Base-by-base conservation (phyloP, 1,284 basidiomycete genomes). In the Cutaneotrichosporon cutaneum region DNA sequence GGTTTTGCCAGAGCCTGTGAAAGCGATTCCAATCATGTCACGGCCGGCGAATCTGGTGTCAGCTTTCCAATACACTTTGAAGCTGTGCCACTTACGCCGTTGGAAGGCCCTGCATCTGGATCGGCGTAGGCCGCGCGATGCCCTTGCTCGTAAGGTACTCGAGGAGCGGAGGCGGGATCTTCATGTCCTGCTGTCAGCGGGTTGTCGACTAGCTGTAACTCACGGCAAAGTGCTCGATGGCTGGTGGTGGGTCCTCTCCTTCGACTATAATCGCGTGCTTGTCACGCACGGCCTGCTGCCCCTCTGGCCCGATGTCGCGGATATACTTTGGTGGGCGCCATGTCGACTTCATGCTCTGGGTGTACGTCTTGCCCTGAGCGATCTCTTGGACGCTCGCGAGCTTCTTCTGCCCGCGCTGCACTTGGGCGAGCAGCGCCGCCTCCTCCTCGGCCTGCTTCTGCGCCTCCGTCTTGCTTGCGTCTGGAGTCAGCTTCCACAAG, bases 51-150 rank as follows among this genome's bases (percentile, higher is more conserved):
- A 94, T 32, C 90, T 92, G 66, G 13, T 39, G 36, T 52, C 44
- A 57, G 35, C 26, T 9, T 10, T 52, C 42, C 16, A 22, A 30
- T 30, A 50, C 24, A 22, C 18, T n/a, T n/a, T n/a, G n/a, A n/a
- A 50, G 26, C 22, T 16, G 24, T n/a, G 30, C 42, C 30, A 80
- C 88, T 72, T 81, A 92, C 88, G 92, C 96, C 39, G 91, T 90
- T 0, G 96, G 95, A 52, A 99, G 87, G 21, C 96, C 96, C 81
- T 99, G 96, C 54, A 97, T 84, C 76, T 99, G 96, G 72, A 99
- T 99, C 2, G 95, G 95, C 0, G 96, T 94, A 0, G 96, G 96
- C 35, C 81, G 83, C 27, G 85, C 83, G 73, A 99, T 99, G 52
- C 90, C 88, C 65, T 94, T 92, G 36, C 85, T 84, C 74, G 87